Evolutionary conservation across 108 stramenopile species (phyloP), one percentile per base, ranked within the genome.

Genomic region (Ochromonas danica): DNA sequence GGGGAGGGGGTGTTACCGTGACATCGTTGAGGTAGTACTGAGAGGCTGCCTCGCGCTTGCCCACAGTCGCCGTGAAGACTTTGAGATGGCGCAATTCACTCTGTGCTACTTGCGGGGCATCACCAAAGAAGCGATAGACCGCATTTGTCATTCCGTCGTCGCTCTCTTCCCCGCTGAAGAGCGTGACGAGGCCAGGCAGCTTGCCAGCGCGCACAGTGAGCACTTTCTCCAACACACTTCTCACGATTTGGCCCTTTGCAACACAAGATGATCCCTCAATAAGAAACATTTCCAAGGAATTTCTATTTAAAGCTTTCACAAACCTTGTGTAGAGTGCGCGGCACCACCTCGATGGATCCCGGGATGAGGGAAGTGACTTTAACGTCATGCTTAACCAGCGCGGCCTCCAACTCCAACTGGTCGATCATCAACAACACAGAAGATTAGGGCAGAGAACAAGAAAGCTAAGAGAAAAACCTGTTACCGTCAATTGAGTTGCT

Each of bases 381-480:
- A 43, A 97, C 94, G 81, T 97, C 96, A 77, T 93, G 93, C 17
- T 91, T 81, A 38, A 80, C 86, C 43, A 99, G 91, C 1, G 84
- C 83, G 61, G 93, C 93, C 61, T 39, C 72, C 28, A 75, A 33
- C 25, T 75, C 72, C 6, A 75, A 6, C 27, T 51, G 22, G 22
- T 22, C 6, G 22, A 51, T 14, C 22, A 6, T 14, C 6, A 51
- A 51, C 45, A 14, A 51, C 22, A 51, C 22, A 14, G 6, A 51
- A 51, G 1, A 78, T 36, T n/a, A 78, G 14, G 3, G 17, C 42
- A 75, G 14, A 40, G 57, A 6, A 42, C 30, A 40, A 75, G 10
- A 10, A 6, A 75, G 57, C n/a, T 6, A 6, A 17, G 38, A 42
- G 6, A 75, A 30, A 43, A 25, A 42, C 1, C 14, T 39, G 86